Evolutionary conservation across 345 rosid genomes (phyloP), one percentile per base, ranked within the genome.

Genomic region (Euphorbia tirucalli): DNA sequence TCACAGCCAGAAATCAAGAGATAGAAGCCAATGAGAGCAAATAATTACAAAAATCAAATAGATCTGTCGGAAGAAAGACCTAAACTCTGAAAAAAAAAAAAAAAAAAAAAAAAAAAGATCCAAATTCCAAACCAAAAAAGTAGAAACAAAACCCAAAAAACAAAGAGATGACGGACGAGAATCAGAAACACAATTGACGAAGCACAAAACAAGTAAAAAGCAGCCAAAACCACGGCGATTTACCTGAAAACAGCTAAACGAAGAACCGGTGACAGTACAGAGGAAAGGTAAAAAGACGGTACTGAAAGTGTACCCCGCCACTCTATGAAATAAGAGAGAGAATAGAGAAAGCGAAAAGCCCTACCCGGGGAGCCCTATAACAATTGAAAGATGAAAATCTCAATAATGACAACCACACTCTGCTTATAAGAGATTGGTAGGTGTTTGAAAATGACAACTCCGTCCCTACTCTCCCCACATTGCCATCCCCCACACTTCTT

Each of bases 381-480:
- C 19, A 28, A 63, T 2, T 46, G 35, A 37, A 0, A 11, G 18
- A 66, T 28, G 14, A 18, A 44, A 65, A 57, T 15, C 4, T 30
- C 2, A 9, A 18, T 19, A 66, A 19, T 11, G 76, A 59, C 61
- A 55, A 41, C 69, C 70, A 4, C 52, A 37, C 68, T 16, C 58
- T 66, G 60, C 57, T 78, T 82, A 61, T 80, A 82, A 70, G 69
- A 74, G 41, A 44, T 62, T 0, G 72, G 76, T 72, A 35, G 77
- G 84, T 78, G 74, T 70, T 30, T 0, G 66, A 78, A 80, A 83
- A 82, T 78, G 86, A 85, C 88, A 46, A 65, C 25, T 63, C 39
- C 62, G 65, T 69, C 78, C 78, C 64, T 59, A 44, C 32, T 32
- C 19, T 46, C 35, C 0, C 25, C 49, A 9, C 11, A 1, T 30